Evolutionary conservation across 2,329 filamentous ascomycete species (phyloP).

Genomic region (Aspergillus calidoustus): DNA sequence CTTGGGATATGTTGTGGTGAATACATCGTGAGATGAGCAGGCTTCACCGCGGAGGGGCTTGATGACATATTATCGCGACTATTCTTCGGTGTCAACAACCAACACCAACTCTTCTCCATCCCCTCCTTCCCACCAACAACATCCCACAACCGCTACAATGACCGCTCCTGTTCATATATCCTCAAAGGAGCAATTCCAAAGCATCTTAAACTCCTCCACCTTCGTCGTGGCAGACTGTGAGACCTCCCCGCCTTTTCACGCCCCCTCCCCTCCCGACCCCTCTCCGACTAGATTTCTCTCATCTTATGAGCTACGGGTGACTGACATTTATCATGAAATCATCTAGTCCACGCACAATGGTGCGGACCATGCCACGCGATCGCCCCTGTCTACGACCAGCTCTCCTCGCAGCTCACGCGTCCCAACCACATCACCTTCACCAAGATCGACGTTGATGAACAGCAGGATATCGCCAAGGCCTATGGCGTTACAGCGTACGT

Average conservation of each 20-base stretch:
- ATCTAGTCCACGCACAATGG: constrained; percentile 83
- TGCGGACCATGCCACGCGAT: constrained; percentile 84
- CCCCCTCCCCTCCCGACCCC: constrained; percentile 16
- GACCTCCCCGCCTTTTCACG: constrained; percentile 37
- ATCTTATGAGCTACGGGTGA: constrained; percentile 1
- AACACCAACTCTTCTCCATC: constrained; percentile 20
- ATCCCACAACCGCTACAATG: constrained; percentile 40
- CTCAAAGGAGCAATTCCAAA: constrained; percentile 69
- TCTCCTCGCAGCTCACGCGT: constrained; percentile 72
- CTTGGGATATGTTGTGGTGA: neutral
- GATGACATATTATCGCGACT: constrained; percentile 35
- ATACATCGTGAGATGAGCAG: neutral
- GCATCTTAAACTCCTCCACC: constrained; percentile 70
- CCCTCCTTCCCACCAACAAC: constrained; percentile 17
- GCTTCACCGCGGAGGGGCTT: constrained; percentile 24
- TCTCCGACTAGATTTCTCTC: constrained; percentile 22
- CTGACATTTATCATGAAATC: neutral
- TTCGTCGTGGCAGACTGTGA: constrained; percentile 89
- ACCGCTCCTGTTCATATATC: constrained; percentile 57
- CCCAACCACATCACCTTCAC: constrained; percentile 78
- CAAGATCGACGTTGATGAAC: constrained; percentile 82
- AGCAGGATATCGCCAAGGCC: constrained; percentile 72
- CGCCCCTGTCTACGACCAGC: constrained; percentile 78
- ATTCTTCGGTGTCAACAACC: constrained; percentile 12
- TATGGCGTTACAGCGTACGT: constrained; percentile 72